Percentiles rank a stretch among this genome's conserved stretches.
Conservation (phyloP, 768 basidiomycete species). For the Leucocoprinus leucothites region DNA sequence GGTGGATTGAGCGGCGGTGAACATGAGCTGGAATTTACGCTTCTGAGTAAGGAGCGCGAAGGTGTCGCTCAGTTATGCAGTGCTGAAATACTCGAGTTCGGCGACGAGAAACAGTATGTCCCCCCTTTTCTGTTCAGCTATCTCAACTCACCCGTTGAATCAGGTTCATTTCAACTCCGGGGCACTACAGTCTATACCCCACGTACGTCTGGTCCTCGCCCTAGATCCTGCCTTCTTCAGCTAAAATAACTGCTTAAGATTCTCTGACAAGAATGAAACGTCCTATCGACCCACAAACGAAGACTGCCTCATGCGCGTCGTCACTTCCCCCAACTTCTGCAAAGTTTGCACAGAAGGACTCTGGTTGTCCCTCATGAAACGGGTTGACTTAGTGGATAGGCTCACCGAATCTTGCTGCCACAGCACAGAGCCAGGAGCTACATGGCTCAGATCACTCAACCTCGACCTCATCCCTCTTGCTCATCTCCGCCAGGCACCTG, state of each 20-base stretch:
- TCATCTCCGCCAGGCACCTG: slow-evolving; percentile 35
- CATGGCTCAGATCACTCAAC: slow-evolving; percentile 34
- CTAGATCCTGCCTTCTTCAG: neutral
- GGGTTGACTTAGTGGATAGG: slow-evolving; percentile 60
- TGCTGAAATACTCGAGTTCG: slow-evolving; percentile 72
- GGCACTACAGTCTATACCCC: slow-evolving; percentile 66
- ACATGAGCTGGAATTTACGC: slow-evolving; percentile 58
- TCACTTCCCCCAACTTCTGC: slow-evolving; percentile 71
- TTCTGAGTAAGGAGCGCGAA: slow-evolving; percentile 44
- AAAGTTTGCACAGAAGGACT: slow-evolving; percentile 70
- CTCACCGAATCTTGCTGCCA: slow-evolving; percentile 37
- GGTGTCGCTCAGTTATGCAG: slow-evolving; percentile 75
- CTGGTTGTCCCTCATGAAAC: slow-evolving; percentile 62
- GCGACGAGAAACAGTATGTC: slow-evolving; percentile 55
- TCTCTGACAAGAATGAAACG: slow-evolving; percentile 59
- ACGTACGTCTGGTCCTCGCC: slow-evolving; percentile 46
- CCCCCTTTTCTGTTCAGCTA: neutral
- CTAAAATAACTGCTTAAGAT: slow-evolving; percentile 34
- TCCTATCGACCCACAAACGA: slow-evolving; percentile 82
- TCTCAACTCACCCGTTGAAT: neutral
- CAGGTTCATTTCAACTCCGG: slow-evolving; percentile 59
- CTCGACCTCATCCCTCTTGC: slow-evolving; percentile 60
- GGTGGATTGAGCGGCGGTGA: slow-evolving; percentile 40
- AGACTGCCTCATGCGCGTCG: slow-evolving; percentile 78
- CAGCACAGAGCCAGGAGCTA: neutral